Percentiles rank a stretch among this genome's conserved stretches.
These are phyloP conservation scores for Colletotrichum spaethianum DNA, from an alignment of 2,329 filamentous ascomycete species.

Conservation along the genomic window DNA sequence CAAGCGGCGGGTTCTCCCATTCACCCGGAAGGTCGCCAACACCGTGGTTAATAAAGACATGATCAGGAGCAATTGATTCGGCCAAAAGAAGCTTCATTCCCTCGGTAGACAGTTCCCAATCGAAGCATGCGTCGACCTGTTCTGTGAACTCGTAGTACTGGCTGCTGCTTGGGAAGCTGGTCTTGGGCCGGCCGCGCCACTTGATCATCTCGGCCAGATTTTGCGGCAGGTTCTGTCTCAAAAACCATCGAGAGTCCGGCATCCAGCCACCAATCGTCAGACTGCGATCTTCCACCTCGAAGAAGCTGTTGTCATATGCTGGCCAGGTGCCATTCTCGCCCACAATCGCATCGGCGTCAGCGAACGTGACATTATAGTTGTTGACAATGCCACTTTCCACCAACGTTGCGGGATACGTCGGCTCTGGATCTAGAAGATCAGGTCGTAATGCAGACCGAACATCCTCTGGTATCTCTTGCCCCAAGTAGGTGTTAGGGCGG, in stretches of 20 bases:
- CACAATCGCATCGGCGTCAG: slow-evolving; percentile 43
- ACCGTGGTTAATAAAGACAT: slow-evolving; percentile 57
- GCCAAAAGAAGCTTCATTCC: slow-evolving; percentile 52
- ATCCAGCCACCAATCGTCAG: slow-evolving; percentile 61
- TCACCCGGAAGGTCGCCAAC: slow-evolving; percentile 40
- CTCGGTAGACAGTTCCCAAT: slow-evolving; percentile 61
- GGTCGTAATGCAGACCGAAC: slow-evolving; percentile 1
- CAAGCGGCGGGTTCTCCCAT: slow-evolving; percentile 42
- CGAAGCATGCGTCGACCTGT: slow-evolving; percentile 56
- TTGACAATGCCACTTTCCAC: neutral
- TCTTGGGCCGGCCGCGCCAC: slow-evolving; percentile 39
- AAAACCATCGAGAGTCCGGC: slow-evolving; percentile 56
- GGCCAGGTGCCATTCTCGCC: slow-evolving; percentile 52
- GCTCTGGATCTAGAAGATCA: slow-evolving; percentile 2
- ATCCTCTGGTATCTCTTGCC: slow-evolving; percentile 47
- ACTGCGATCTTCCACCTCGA: slow-evolving; percentile 55
- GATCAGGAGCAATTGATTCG: slow-evolving; percentile 52
- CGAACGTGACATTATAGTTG: slow-evolving; percentile 25
- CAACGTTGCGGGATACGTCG: slow-evolving; percentile 13
- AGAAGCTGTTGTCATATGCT: slow-evolving; percentile 48
- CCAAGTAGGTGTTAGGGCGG: slow-evolving; percentile 58
- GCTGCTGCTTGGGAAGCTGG: slow-evolving; percentile 21
- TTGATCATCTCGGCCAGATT: slow-evolving; percentile 51
- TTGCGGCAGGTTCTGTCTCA: slow-evolving; percentile 51
- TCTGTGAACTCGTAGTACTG: slow-evolving; percentile 48